Evolutionary conservation across 768 basidiomycete genomes (phyloP), one percentile per base, ranked within the genome.

Genomic region (Collybia sordida): DNA sequence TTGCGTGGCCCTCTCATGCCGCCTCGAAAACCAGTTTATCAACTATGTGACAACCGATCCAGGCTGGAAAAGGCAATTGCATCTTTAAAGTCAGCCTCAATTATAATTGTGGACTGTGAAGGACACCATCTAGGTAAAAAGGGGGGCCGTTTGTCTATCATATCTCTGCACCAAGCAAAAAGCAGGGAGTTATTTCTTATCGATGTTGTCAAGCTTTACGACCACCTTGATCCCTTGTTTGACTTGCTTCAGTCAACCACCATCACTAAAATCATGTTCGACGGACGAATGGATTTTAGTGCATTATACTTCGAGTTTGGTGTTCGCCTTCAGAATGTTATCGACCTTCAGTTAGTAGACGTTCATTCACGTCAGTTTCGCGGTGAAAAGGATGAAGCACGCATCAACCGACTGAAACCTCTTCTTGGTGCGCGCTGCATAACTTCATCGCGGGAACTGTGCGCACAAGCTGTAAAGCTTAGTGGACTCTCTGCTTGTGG

Each of bases 201-300:
- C 45, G 56, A 58, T 24, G 44, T 40, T 24, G 15, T 60, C 12
- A 42, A 31, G 11, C 49, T 55, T 18, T 9, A 11, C 7, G 15
- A 18, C 18, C 5, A 24, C 8, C 41, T 58, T n/a, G 46, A 39
- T 3, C 53, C 52, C 6, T n/a, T 60, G 14, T 55, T 50, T 36
- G 42, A 54, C 37, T 39, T 57, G 17, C 49, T 59, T 15, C 42
- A 57, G 39, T 52, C 53, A 3, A 6, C 28, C 4, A 19, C 12
- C 6, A 23, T 57, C 34, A 22, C 8, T 19, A 59, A 59, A 24
- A 44, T 59, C 22, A 42, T 59, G 12, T 59, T 50, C 38, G 58
- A 59, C 47, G 55, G 58, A 17, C 53, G 58, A 4, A 57, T 49
- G 47, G 56, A 59, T 41, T 57, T 31, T 28, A 57, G 56, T 41